A percentile compares a stretch with the other conserved stretches of the same genome.
Evolutionary conservation across 2,329 filamentous ascomycete species (phyloP).

Genomic region (Paraphoma chrysanthemicola): DNA sequence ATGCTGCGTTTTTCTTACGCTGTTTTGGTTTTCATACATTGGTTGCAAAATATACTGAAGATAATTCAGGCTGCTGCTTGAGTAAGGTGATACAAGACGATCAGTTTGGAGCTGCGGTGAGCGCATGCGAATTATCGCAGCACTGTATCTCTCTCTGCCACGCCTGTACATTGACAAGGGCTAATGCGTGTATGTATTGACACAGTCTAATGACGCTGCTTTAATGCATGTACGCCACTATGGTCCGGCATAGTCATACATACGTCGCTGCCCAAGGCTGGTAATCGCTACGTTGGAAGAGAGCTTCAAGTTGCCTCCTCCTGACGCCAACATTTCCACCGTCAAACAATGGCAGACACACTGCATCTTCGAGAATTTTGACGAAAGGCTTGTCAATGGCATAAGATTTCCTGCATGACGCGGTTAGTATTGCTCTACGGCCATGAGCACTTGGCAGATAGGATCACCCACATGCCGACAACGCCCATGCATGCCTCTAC

Average conservation of each 20-base stretch:
- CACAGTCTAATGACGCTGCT: too few species aligned
- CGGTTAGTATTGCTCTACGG: background rate
- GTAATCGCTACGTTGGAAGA: constrained; percentile 55
- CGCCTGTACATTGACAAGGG: too few species aligned
- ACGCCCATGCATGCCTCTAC: constrained; percentile 59
- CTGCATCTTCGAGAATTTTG: constrained; percentile 82
- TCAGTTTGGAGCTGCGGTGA: too few species aligned
- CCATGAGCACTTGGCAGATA: background rate
- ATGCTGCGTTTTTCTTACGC: too few species aligned
- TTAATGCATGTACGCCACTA: too few species aligned
- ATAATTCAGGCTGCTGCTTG: too few species aligned
- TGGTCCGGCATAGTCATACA: background rate
- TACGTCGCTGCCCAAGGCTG: constrained; percentile 52
- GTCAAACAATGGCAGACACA: constrained; percentile 83
- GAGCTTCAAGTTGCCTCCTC: constrained; percentile 56
- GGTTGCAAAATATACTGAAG: too few species aligned
- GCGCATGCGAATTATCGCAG: too few species aligned
- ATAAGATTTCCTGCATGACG: constrained; percentile 46
- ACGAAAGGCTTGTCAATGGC: constrained; percentile 52
- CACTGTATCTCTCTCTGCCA: too few species aligned
- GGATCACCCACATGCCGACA: constrained; percentile 57
- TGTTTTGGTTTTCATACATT: too few species aligned
- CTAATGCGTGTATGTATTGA: too few species aligned
- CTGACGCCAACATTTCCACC: constrained; percentile 63
- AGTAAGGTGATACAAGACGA: too few species aligned